A percentile compares a stretch with the other conserved stretches of the same genome.
Evolutionary conservation across 169 alveolate genomes (phyloP).

Genomic region (Sarcocystis neurona): DNA sequence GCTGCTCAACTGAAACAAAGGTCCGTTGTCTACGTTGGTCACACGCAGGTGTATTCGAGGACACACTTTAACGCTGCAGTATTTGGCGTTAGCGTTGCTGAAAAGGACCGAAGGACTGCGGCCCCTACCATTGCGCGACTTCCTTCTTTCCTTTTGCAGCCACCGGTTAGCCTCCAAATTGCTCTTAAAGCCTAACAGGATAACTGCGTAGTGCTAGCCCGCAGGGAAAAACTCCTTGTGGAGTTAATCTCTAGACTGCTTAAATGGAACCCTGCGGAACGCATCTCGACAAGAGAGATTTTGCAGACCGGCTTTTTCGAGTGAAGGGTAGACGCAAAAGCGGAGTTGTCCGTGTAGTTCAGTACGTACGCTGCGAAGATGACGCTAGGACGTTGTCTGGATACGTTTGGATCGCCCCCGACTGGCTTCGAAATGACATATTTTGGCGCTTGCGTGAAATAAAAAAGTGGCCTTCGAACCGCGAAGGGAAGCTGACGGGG

Average conservation of each 20-base stretch:
- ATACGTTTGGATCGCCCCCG: too few species aligned
- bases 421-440: too few species aligned
- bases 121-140: conserved; percentile 8
- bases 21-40: background rate
- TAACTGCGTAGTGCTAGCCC: background rate
- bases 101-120: background rate
- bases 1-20: background rate
- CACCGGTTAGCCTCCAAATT: background rate
- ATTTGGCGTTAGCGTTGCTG: background rate
- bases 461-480: background rate
- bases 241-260: conserved; percentile 2
- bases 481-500: background rate
- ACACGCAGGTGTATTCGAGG: background rate
- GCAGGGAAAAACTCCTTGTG: conserved; percentile 6
- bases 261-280: conserved; percentile 22
- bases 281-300: background rate
- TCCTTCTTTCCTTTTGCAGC: background rate
- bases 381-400: too few species aligned
- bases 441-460: too few species aligned
- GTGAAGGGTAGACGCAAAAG: background rate
- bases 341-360: background rate
- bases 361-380: too few species aligned
- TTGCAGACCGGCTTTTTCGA: background rate
- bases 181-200: background rate
- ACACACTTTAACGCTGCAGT: background rate